Base-by-base conservation (phyloP, 2,329 filamentous ascomycete genomes). In the Fusarium sp. region DNA sequence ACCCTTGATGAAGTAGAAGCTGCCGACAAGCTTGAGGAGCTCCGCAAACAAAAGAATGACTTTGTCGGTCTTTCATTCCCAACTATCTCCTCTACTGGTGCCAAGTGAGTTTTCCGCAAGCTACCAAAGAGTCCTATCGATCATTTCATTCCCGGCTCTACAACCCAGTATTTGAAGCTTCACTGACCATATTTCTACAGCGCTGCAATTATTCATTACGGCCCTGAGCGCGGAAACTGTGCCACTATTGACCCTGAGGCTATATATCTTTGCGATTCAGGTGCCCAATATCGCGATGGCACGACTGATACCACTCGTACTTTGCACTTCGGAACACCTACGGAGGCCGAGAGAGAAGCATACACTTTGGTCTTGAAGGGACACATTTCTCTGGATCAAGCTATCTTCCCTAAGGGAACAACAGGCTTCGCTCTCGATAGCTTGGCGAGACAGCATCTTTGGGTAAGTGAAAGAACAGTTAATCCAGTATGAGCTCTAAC, bases 251-350 rank as follows among this genome's bases (percentile, higher is more conserved):
- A 99, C 71, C 93, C 94, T 0, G 89, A 89, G 8, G 90, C 91
- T 15, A 89, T 99, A 61, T 99, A 99, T 76, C 88, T 99, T 4
- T 99, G 96, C 78, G 96, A 99, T 80, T 98, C 96, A 22, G 96
- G 96, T 22, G 96, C 93, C n/a, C 96, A 99, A 79, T 99, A 95
- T 75, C 85, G 92, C 4, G 96, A 99, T 78, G 96, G 96, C 57
- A 99, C 96, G 1, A 99, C 96, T 0, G 96, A 99, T 76, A 97
- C 94, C 1, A 99, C 96, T 7, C 88, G 96, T 42, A 99, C 96
- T 1, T 84, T 97, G 39, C 96, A 99, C 76, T 98, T 98, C 77
- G 93, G 94, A 46, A 87, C 89, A 26, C 96, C 96, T 1, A 93
- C 92, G 0, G 88, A 90, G 6, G 91, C 92, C 76, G 94, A 99